phyloP scores from a whole-genome alignment of 805 yeast species.

The Candida koratica region DNA sequence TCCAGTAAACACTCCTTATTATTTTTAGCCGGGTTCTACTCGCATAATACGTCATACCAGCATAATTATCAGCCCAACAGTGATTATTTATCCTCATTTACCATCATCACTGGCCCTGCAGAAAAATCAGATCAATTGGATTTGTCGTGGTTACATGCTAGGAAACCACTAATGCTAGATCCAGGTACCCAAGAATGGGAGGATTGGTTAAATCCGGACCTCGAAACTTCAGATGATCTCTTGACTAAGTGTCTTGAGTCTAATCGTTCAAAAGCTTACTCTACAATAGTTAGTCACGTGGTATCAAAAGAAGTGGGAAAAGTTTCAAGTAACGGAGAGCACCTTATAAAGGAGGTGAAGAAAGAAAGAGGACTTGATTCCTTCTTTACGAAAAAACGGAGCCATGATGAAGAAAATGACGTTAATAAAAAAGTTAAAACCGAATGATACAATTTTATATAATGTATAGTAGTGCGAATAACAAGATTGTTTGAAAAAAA shows the following conservation, averaged over 20 bases:
- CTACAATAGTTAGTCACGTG: slow-evolving; percentile 45
- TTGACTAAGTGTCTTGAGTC: slow-evolving; percentile 38
- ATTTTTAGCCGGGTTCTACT: slow-evolving; percentile 54
- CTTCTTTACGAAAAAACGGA: slow-evolving; percentile 21
- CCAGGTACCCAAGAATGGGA: slow-evolving; percentile 58
- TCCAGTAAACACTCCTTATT: slow-evolving; percentile 50
- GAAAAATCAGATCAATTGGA: slow-evolving; percentile 38
- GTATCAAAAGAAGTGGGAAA: slow-evolving; percentile 68
- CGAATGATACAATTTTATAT: neutral
- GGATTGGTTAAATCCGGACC: slow-evolving; percentile 55
- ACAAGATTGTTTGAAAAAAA: neutral
- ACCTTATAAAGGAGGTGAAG: slow-evolving; percentile 30
- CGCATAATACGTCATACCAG: slow-evolving; percentile 32
- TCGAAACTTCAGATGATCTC: slow-evolving; percentile 38
- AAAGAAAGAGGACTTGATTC: slow-evolving; percentile 18
- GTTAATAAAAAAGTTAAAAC: slow-evolving; percentile 6
- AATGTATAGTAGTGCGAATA: neutral
- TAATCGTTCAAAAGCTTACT: slow-evolving; percentile 25
- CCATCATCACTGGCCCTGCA: slow-evolving; percentile 74
- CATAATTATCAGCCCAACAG: slow-evolving; percentile 15
- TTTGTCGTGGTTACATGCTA: slow-evolving; percentile 63
- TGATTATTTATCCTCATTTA: slow-evolving; percentile 45
- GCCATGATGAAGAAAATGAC: slow-evolving; percentile 1
- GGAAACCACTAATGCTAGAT: slow-evolving; percentile 73
- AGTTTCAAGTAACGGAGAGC: slow-evolving; percentile 43